Evolutionary conservation across 2,329 filamentous ascomycete species (phyloP).

Genomic region (Aureobasidium sp.): DNA sequence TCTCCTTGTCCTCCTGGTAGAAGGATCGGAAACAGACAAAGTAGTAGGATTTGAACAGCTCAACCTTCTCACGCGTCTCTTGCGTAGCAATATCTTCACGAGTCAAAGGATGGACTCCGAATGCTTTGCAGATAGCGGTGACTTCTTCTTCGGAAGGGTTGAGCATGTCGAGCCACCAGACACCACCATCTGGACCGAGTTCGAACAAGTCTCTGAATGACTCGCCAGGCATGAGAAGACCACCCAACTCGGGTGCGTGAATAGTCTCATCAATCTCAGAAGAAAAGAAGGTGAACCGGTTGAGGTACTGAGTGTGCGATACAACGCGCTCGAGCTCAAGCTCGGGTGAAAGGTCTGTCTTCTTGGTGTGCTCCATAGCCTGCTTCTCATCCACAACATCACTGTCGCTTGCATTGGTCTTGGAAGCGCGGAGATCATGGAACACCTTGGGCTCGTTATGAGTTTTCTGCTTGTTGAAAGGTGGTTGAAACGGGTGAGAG

Average conservation of each 20-base stretch:
- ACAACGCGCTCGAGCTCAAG: slow-evolving; percentile 21
- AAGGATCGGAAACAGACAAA: slow-evolving; percentile 97
- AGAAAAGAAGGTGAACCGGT: slow-evolving; percentile 94
- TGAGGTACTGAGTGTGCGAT: slow-evolving; percentile 40
- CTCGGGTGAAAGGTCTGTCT: slow-evolving; percentile 25
- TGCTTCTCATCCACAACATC: slow-evolving; percentile 29
- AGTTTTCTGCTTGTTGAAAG: slow-evolving; percentile 20
- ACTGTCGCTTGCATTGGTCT: slow-evolving; percentile 22
- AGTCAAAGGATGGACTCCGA: slow-evolving; percentile 90
- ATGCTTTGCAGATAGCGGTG: slow-evolving; percentile 81
- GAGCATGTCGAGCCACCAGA: slow-evolving; percentile 98
- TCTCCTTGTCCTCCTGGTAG: slow-evolving; percentile 69
- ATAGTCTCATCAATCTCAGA: slow-evolving; percentile 91
- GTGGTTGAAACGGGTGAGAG: slow-evolving; percentile 33
- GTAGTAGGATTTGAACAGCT: slow-evolving; percentile 95
- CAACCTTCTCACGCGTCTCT: slow-evolving; percentile 95
- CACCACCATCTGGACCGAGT: slow-evolving; percentile 62
- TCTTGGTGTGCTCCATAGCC: slow-evolving; percentile 32
- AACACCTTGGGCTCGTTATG: slow-evolving; percentile 44
- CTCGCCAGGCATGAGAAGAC: slow-evolving; percentile 82
- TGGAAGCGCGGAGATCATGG: slow-evolving; percentile 49
- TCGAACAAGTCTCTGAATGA: slow-evolving; percentile 83
- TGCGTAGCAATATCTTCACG: slow-evolving; percentile 94
- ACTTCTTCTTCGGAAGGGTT: slow-evolving; percentile 86
- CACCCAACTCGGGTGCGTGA: slow-evolving; percentile 81